Percentiles rank a stretch among this genome's conserved stretches.
Conservation (phyloP, 306 rosid species). For the Gastrolobium villosum region DNA sequence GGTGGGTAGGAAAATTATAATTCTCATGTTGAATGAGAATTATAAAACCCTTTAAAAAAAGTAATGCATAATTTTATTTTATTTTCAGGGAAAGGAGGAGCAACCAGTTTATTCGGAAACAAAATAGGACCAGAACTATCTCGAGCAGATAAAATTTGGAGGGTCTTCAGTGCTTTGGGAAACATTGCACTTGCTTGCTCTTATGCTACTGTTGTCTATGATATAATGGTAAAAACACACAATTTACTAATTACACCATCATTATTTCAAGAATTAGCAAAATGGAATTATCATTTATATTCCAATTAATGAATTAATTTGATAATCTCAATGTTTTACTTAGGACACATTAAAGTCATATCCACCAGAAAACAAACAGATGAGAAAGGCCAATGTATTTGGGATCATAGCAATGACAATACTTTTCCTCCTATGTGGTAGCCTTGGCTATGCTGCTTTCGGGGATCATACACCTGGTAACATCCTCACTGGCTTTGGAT, state of each 20-base stretch:
- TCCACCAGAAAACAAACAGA: slow-evolving; percentile 69
- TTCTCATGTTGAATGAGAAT: too few species aligned
- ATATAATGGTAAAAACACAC: slow-evolving; percentile 58
- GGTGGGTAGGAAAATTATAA: too few species aligned
- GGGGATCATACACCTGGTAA: slow-evolving; percentile 72
- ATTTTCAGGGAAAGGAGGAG: slow-evolving; percentile 62
- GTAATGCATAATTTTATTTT: too few species aligned
- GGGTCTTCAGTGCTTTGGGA: slow-evolving; percentile 68
- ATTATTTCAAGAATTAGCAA: not conserved
- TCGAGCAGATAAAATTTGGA: slow-evolving; percentile 64
- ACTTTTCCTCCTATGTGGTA: slow-evolving; percentile 55
- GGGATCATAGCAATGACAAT: slow-evolving; percentile 58
- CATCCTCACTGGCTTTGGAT: slow-evolving; percentile 74
- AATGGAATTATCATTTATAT: not conserved
- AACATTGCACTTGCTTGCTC: slow-evolving; percentile 79
- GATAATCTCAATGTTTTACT: not conserved
- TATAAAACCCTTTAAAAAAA: too few species aligned
- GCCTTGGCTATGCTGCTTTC: slow-evolving; percentile 77
- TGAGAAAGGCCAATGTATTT: slow-evolving; percentile 63
- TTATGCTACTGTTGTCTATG: slow-evolving; percentile 61
- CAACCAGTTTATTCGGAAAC: slow-evolving; percentile 49
- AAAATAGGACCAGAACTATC: slow-evolving; percentile 53
- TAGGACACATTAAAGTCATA: slow-evolving; percentile 72
- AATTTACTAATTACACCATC: not conserved
- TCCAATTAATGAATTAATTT: not conserved